phyloP scores from a whole-genome alignment of 2,329 filamentous ascomycete genomes.

The Trichoderma polysporum region DNA sequence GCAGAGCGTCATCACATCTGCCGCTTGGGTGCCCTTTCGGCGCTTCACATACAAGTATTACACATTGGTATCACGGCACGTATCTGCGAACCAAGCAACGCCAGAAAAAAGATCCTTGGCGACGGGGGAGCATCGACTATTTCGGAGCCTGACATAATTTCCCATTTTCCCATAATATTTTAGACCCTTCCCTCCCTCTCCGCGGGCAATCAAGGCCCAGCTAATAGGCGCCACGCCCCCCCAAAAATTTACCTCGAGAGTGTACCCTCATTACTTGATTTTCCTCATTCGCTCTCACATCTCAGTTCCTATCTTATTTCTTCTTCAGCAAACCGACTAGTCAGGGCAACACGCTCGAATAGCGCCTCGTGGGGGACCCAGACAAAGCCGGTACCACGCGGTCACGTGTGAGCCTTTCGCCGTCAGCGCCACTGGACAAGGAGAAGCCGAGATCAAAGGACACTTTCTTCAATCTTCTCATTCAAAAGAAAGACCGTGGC shows the following conservation, averaged over 20 bases:
- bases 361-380: conserved; percentile 1
- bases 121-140: conserved; percentile 16
- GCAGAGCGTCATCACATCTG: conserved; percentile 14
- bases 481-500: background rate
- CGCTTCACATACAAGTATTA: conserved; percentile 1
- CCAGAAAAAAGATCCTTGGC: conserved; percentile 13
- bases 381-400: background rate
- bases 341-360: conserved; percentile 14
- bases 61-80: conserved; percentile 13
- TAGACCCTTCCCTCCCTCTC: conserved; percentile 12
- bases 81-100: conserved; percentile 4
- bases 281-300: background rate
- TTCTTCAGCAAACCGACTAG: conserved; percentile 14
- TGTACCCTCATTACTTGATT: background rate
- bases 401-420: conserved; percentile 12
- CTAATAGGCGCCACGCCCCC: background rate
- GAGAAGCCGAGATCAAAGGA: conserved; percentile 1
- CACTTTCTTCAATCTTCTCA: background rate
- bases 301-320: background rate
- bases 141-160: conserved; percentile 15
- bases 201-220: background rate
- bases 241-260: background rate
- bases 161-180: conserved; percentile 20
- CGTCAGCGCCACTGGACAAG: conserved; percentile 12
- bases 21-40: conserved; percentile 5